Conservation (phyloP, 306 rosid species). For the Quercus parvula region DNA sequence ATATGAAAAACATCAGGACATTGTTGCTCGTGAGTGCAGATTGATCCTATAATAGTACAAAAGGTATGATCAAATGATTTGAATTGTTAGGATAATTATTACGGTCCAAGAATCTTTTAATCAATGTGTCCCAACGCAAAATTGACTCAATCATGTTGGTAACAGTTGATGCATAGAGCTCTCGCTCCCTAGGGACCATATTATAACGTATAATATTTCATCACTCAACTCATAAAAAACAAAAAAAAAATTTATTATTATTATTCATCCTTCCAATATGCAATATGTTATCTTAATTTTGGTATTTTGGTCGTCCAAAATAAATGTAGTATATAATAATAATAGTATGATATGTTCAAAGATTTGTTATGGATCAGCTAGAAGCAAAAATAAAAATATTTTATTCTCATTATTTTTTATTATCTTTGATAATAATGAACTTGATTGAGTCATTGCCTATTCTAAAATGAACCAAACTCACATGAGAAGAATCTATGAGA, state of each 20-base stretch:
- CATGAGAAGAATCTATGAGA: slow-evolving; percentile 50
- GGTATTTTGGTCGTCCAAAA: not conserved
- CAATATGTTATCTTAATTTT: slow-evolving; percentile 20
- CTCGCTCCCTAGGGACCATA: not conserved
- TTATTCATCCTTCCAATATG: not conserved
- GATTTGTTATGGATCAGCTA: not conserved
- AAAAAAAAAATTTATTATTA: not conserved
- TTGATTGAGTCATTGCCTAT: slow-evolving; percentile 20
- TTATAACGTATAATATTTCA: not conserved
- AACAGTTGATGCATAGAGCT: not conserved
- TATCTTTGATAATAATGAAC: not conserved
- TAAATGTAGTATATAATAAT: not conserved
- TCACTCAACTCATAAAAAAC: not conserved
- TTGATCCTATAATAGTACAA: slow-evolving; percentile 25
- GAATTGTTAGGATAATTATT: slow-evolving; percentile 41
- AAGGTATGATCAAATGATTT: slow-evolving; percentile 31
- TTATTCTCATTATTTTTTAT: not conserved
- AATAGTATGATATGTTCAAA: not conserved
- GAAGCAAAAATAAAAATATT: not conserved
- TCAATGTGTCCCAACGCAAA: slow-evolving; percentile 34
- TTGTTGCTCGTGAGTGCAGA: slow-evolving; percentile 12
- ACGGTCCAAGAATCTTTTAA: slow-evolving; percentile 39
- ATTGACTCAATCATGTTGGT: slow-evolving; percentile 54
- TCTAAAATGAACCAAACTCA: slow-evolving; percentile 32
- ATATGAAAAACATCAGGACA: not conserved